Percentiles rank a stretch among this genome's conserved stretches.
Conservation (phyloP, 2,329 filamentous ascomycete genomes). For the Hortaea werneckii region DNA sequence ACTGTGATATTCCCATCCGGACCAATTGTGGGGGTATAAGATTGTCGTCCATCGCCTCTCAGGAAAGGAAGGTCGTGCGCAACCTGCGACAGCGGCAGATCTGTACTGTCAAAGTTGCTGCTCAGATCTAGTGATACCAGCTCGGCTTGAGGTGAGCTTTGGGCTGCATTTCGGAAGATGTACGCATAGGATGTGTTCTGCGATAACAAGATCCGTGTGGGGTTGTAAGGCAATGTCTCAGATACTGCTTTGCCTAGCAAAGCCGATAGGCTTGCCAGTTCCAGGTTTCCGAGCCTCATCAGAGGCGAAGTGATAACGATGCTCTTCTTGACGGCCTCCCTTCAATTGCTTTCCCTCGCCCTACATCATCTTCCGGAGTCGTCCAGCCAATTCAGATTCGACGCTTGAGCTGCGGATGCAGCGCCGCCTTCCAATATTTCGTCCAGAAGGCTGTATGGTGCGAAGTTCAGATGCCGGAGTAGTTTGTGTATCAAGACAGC, state of each 20-base stretch:
- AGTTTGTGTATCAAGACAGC: not conserved
- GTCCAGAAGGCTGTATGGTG: not conserved
- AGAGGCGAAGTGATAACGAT: not conserved
- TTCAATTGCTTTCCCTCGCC: not conserved
- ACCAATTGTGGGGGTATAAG: constrained; percentile 60
- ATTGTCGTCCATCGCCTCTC: constrained; percentile 35
- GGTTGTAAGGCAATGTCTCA: constrained; percentile 58
- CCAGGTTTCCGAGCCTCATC: not conserved
- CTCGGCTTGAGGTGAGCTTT: constrained; percentile 37
- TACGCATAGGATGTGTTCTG: constrained; percentile 51
- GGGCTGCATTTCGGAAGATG: constrained; percentile 51
- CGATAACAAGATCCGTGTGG: constrained; percentile 59
- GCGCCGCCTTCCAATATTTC: not conserved
- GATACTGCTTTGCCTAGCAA: constrained; percentile 7
- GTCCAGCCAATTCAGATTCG: not conserved
- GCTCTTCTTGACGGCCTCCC: not conserved
- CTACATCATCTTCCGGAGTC: not conserved
- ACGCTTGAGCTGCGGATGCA: not conserved
- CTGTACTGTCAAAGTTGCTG: constrained; percentile 41
- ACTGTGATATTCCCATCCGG: constrained; percentile 58
- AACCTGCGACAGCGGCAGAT: constrained; percentile 37
- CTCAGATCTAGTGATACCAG: constrained; percentile 60
- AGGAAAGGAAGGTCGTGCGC: constrained; percentile 55
- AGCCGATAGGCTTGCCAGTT: constrained; percentile 16
- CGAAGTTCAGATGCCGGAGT: not conserved